phyloP scores from a whole-genome alignment of 73 alveolate genomes.

The Stentor coeruleus region DNA sequence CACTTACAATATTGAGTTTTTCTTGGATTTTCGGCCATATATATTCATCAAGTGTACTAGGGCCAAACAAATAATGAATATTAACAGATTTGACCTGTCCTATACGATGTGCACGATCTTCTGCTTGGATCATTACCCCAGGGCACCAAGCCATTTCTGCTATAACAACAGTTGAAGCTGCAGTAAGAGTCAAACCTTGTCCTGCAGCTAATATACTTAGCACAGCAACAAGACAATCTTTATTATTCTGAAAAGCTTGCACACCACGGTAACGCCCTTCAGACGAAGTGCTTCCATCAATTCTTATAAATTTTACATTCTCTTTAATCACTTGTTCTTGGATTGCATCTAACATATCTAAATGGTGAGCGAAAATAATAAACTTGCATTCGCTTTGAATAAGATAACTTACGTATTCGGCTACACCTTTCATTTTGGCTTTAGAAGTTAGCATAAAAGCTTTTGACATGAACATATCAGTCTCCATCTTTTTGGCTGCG shows the following conservation, averaged over 20 bases:
- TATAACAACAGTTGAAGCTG: conserved; percentile 95
- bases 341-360: conserved; percentile 82
- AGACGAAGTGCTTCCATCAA: conserved; percentile 84
- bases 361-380: conserved; percentile 88
- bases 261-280: conserved; percentile 82
- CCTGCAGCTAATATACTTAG: conserved; percentile 88
- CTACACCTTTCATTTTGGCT: conserved; percentile 81
- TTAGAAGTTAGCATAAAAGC: conserved; percentile 80
- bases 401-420: conserved; percentile 72
- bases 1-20: conserved; percentile 80
- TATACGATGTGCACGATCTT: conserved; percentile 97
- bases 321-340: conserved; percentile 74
- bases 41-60: conserved; percentile 89
- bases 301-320: conserved; percentile 77
- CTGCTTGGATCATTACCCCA: conserved; percentile 95
- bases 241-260: conserved; percentile 74
- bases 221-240: conserved; percentile 78
- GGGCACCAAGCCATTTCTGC: conserved; percentile 96
- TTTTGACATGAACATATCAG: conserved; percentile 34
- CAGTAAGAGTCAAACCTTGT: conserved; percentile 93
- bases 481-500: conserved; percentile 33
- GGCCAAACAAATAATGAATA: conserved; percentile 92
- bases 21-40: conserved; percentile 70
- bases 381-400: conserved; percentile 83
- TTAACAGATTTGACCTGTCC: conserved; percentile 90